These are phyloP conservation scores for Alternaria panax DNA, from an alignment of 2,329 filamentous ascomycete species.

Conservation along the genomic window DNA sequence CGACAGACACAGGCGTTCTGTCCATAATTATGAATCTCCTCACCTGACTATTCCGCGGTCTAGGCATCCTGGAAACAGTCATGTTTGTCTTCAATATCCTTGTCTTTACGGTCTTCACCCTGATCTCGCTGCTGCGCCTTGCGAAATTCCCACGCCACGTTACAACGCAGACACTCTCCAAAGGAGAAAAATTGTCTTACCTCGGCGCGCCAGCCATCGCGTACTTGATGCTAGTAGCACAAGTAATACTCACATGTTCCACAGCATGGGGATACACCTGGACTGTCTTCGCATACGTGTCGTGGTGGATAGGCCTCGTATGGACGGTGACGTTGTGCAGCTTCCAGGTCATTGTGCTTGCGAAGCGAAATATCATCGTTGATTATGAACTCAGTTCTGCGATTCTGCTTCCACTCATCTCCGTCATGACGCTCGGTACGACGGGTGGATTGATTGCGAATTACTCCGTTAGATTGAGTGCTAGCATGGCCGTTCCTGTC, in stretches of 20 bases:
- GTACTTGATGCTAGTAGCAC: constrained; percentile 71
- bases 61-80: constrained; percentile 20
- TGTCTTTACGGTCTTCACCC: constrained; percentile 19
- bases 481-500: constrained; percentile 24
- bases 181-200: constrained; percentile 69
- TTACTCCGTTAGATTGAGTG: constrained; percentile 19
- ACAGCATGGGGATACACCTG: constrained; percentile 69
- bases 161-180: constrained; percentile 58
- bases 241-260: constrained; percentile 65
- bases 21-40: constrained; percentile 64
- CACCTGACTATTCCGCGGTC: constrained; percentile 67
- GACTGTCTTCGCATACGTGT: constrained; percentile 59
- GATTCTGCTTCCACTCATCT: constrained; percentile 26
- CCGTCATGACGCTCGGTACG: constrained; percentile 26
- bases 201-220: constrained; percentile 67
- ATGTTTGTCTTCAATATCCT: constrained; percentile 28
- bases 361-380: constrained; percentile 17
- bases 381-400: constrained; percentile 20
- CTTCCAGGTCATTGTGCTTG: constrained; percentile 20
- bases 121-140: constrained; percentile 18
- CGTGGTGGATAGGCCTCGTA: constrained; percentile 33
- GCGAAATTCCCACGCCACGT: constrained; percentile 15
- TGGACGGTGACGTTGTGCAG: constrained; percentile 27
- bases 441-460: constrained; percentile 22
- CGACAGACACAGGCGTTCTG: constrained; percentile 66